These are phyloP conservation scores for Cryptococcus depauperatus DNA, from an alignment of 1,284 basidiomycete genomes.

Conservation along the genomic window DNA sequence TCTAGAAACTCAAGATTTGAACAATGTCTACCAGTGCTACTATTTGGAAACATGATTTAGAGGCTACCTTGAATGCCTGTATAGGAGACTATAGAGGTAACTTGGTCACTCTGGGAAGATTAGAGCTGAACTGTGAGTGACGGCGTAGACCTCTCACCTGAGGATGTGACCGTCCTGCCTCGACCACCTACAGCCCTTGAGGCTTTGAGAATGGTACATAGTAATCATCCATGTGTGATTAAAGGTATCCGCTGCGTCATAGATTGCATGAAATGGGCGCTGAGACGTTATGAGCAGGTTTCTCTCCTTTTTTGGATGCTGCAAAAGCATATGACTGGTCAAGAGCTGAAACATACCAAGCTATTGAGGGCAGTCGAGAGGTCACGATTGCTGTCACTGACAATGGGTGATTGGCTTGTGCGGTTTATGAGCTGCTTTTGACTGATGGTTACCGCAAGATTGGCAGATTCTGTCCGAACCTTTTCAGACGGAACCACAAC, in stretches of 20 bases:
- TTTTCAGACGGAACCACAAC: conserved; percentile 52
- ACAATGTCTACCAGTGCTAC: too few relatives aligned
- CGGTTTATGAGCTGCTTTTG: conserved; percentile 1
- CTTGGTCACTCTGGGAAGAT: background rate
- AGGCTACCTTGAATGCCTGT: background rate
- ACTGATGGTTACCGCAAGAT: conserved; percentile 46
- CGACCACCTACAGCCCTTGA: conserved; percentile 60
- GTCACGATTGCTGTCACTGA: conserved; percentile 76
- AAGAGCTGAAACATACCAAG: conserved; percentile 22
- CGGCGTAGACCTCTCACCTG: background rate
- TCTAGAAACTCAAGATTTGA: too few relatives aligned
- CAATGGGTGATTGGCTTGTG: conserved; percentile 55
- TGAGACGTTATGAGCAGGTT: too few relatives aligned
- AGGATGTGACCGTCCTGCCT: conserved; percentile 49
- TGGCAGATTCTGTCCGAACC: conserved; percentile 65
- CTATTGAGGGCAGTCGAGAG: conserved; percentile 51
- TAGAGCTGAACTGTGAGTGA: background rate
- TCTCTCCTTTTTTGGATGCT: conserved; percentile 10
- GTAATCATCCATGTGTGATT: conserved; percentile 70
- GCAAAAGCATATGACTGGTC: conserved; percentile 20
- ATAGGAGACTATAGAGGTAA: background rate
- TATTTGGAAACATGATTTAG: background rate
- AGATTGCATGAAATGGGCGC: too few relatives aligned
- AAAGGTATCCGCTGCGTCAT: conserved; percentile 55
- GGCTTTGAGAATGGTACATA: conserved; percentile 62